Evolutionary conservation across 768 basidiomycete genomes (phyloP), one percentile per base, ranked within the genome.

Genomic region (Amanita rubescens): DNA sequence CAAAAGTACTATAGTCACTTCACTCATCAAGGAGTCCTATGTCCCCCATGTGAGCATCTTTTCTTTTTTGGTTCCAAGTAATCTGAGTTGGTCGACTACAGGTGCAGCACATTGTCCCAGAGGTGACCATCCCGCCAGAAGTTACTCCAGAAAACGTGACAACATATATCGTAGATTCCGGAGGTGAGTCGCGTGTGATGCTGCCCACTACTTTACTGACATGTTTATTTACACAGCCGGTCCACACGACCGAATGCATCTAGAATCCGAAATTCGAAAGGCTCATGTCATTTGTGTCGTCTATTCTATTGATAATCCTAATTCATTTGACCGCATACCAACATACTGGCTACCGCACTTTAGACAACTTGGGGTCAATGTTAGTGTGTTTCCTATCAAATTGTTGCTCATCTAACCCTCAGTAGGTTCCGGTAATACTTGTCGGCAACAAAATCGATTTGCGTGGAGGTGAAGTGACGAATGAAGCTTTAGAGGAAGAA

Each of bases 391-490:
- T 25, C 20, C 19, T 48, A 30, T 17, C 2, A 6, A 27, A 41
- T 19, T 0, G 17, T 24, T 6, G 1, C n/a, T 39, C 54, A 22
- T 54, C 15, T 33, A 20, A 44, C 38, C 33, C 22, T 41, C 37
- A 33, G 12, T 54, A 95, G 93, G 85, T 98, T 6, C 95, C 95
- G 5, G 94, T 97, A 37, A 95, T 99, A 57, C 77, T 99, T 30
- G 91, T 97, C 22, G 95, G 95, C 50, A 99, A 99, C 74, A 99
- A 98, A 74, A 99, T 98, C 43, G 95, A 99, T 69, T 69, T 97
- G 45, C 78, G 95, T 15, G 93, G 91, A 3, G 94, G 94, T 1
- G 83, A 90, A 63, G 91, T 97, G 37, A 93, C 94, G 24, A 95
- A 96, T 62, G 85, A 95, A 64, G 91, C 88, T 2, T 70, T 99